These are phyloP conservation scores for Saksenaea oblongispora DNA, from an alignment of 371 early-diverging fungal genomes.

Conservation along the genomic window DNA sequence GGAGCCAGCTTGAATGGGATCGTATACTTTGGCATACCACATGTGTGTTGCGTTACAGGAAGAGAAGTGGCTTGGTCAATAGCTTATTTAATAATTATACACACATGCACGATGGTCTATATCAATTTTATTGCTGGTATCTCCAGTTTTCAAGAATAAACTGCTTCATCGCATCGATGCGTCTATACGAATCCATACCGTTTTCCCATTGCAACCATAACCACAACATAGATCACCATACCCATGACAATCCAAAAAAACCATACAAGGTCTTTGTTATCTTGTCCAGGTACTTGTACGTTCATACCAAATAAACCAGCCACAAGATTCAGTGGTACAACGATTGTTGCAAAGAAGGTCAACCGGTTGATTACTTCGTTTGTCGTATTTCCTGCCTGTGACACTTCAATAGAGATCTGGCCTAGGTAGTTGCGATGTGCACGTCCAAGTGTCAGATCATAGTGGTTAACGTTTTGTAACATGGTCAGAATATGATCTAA, in stretches of 20 bases:
- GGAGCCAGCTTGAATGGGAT: slow-evolving; percentile 57
- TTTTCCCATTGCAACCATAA: slow-evolving; percentile 43
- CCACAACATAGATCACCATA: slow-evolving; percentile 48
- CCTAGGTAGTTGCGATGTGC: slow-evolving; percentile 97
- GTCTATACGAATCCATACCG: slow-evolving; percentile 16
- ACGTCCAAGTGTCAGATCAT: slow-evolving; percentile 87
- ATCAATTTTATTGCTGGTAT: not conserved
- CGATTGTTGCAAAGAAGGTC: slow-evolving; percentile 88
- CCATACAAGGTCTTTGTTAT: slow-evolving; percentile 65
- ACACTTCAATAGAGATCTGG: slow-evolving; percentile 94
- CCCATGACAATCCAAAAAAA: slow-evolving; percentile 76
- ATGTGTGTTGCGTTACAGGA: slow-evolving; percentile 13
- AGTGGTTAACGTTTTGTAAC: slow-evolving; percentile 89
- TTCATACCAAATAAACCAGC: slow-evolving; percentile 85
- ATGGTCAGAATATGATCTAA: slow-evolving; percentile 94
- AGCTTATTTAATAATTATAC: not conserved
- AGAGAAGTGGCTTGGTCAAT: not conserved
- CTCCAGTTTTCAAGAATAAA: not conserved
- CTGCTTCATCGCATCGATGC: not conserved
- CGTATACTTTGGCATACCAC: slow-evolving; percentile 58
- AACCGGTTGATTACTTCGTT: slow-evolving; percentile 91
- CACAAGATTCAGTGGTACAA: slow-evolving; percentile 87
- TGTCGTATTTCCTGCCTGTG: slow-evolving; percentile 89
- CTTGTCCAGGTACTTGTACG: slow-evolving; percentile 82
- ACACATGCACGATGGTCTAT: not conserved